These are phyloP conservation scores for Epithemia pelagica DNA, from an alignment of 108 stramenopile species.

Conservation along the genomic window DNA sequence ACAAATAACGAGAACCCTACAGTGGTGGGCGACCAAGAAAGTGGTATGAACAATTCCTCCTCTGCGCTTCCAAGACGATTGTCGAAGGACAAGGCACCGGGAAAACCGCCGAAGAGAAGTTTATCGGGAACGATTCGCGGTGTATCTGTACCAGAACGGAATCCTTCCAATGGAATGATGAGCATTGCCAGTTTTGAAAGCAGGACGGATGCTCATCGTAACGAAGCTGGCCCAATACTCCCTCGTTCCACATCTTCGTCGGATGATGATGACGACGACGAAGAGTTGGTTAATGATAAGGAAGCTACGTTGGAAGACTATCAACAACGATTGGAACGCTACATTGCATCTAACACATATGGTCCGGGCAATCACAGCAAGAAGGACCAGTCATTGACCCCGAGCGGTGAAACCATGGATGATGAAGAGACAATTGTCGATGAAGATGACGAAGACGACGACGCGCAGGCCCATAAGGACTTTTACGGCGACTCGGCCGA, in stretches of 20 bases:
- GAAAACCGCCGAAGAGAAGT: not conserved
- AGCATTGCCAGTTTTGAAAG: not conserved
- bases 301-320: constrained; percentile 16
- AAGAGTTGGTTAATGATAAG: not conserved
- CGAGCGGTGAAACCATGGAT: no score
- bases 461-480: no score
- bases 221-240: no score
- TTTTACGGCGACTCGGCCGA: no score
- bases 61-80: no score
- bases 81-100: not conserved
- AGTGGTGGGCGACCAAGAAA: no score
- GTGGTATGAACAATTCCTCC: no score
- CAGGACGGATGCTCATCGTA: no score
- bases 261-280: no score
- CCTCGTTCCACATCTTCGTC: no score
- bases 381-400: no score
- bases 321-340: constrained; percentile 5
- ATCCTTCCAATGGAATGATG: not conserved
- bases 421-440: not conserved
- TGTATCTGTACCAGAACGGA: not conserved
- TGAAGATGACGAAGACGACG: not conserved
- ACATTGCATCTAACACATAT: constrained; percentile 1
- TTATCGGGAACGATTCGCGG: not conserved
- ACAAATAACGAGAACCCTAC: no score
- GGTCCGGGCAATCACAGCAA: not conserved